phyloP scores from a whole-genome alignment of 345 rosid genomes.

The Balakata baccata region DNA sequence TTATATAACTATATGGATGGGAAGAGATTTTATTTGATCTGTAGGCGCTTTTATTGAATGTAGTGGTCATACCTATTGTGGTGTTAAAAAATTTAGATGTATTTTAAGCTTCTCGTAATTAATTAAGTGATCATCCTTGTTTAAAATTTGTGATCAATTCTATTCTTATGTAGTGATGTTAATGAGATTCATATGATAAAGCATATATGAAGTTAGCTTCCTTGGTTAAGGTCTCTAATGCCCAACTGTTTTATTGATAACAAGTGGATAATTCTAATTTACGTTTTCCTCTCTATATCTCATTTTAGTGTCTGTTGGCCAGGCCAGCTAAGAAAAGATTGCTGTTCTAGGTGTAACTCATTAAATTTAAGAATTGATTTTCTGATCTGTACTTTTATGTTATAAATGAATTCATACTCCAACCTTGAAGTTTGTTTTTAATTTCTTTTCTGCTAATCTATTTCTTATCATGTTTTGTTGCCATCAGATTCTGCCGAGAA shows the following conservation, averaged over 20 bases:
- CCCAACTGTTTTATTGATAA: background rate
- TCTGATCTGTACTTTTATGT: background rate
- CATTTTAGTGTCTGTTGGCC: background rate
- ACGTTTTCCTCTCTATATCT: background rate
- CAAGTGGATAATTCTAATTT: background rate
- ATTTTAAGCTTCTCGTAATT: background rate
- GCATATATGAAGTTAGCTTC: background rate
- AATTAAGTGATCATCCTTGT: background rate
- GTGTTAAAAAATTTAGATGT: background rate
- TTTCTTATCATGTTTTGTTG: conserved; percentile 2
- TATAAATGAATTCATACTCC: background rate
- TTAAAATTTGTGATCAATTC: background rate
- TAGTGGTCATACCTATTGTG: background rate
- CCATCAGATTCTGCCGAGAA: conserved; percentile 69
- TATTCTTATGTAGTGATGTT: background rate
- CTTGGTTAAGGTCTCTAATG: background rate
- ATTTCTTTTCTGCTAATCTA: conserved; percentile 3
- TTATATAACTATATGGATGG: background rate
- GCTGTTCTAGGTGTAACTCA: background rate
- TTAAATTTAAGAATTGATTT: background rate
- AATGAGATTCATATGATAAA: background rate
- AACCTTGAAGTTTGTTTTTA: background rate
- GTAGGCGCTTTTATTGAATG: background rate
- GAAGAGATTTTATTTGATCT: background rate
- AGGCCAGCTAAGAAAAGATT: background rate